Evolutionary conservation across 768 basidiomycete species (phyloP).

Genomic region (Hericium coralloides): DNA sequence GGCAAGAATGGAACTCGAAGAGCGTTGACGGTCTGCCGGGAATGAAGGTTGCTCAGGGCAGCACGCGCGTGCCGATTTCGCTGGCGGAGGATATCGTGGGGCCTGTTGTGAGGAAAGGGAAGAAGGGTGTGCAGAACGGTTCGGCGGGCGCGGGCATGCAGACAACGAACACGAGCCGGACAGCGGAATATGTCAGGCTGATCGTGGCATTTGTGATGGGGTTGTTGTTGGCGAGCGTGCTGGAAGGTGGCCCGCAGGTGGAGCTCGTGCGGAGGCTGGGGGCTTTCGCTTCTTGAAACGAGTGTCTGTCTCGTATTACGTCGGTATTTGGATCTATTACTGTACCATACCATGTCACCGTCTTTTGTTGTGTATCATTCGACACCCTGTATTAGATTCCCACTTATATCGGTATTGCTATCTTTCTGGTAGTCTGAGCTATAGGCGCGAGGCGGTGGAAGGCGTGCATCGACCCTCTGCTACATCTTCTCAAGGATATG

Average conservation of each 20-base stretch:
- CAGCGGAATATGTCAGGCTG: constrained; percentile 8
- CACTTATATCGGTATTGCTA: too few relatives aligned
- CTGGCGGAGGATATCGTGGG: constrained; percentile 4
- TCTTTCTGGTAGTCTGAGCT: too few relatives aligned
- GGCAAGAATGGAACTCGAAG: constrained; percentile 37
- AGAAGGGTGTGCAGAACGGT: neutral
- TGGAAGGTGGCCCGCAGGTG: neutral
- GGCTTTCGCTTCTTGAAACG: too few relatives aligned
- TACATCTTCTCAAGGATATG: too few relatives aligned
- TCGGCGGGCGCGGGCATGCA: neutral
- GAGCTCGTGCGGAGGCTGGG: neutral
- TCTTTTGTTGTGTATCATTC: too few relatives aligned
- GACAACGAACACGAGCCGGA: neutral
- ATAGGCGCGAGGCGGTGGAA: too few relatives aligned
- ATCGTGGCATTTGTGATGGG: constrained; percentile 24
- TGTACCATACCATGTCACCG: too few relatives aligned
- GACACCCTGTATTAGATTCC: too few relatives aligned
- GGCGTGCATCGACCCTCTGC: too few relatives aligned
- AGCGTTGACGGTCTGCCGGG: constrained; percentile 54
- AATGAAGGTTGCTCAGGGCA: constrained; percentile 24
- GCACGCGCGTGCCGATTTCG: constrained; percentile 12
- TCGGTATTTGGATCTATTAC: too few relatives aligned
- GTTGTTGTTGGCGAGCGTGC: constrained; percentile 8
- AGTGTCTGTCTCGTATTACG: too few relatives aligned
- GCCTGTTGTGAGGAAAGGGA: neutral